Evolutionary conservation across 2,329 filamentous ascomycete genomes (phyloP).

Genomic region (Penicillium sp.): DNA sequence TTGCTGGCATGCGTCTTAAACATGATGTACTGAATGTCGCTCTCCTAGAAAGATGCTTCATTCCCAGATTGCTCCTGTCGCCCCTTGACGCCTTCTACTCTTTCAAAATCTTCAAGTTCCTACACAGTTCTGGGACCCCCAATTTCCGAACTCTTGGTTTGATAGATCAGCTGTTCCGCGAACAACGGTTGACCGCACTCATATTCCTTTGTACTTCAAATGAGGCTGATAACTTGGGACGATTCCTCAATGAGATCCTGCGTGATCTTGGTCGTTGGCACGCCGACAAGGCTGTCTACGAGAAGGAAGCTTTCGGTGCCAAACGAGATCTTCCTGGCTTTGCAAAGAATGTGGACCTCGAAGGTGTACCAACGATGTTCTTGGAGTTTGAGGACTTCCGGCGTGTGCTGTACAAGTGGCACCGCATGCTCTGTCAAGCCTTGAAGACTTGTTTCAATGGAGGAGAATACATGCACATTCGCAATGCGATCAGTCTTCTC

Average conservation of each 20-base stretch:
- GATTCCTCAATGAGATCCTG: slow-evolving; percentile 81
- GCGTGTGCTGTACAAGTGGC: slow-evolving; percentile 85
- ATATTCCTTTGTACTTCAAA: slow-evolving; percentile 88
- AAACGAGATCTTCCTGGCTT: slow-evolving; percentile 74
- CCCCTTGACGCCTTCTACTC: slow-evolving; percentile 86
- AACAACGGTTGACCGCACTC: slow-evolving; percentile 75
- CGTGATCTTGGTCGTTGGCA: slow-evolving; percentile 85
- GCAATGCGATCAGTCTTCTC: slow-evolving; percentile 88
- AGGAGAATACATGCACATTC: slow-evolving; percentile 95
- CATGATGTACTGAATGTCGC: slow-evolving; percentile 69
- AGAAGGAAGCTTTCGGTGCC: slow-evolving; percentile 74
- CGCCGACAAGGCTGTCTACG: slow-evolving; percentile 70
- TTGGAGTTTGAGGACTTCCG: slow-evolving; percentile 86
- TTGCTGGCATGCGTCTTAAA: slow-evolving; percentile 65
- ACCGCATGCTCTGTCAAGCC: slow-evolving; percentile 75
- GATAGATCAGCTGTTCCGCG: slow-evolving; percentile 79
- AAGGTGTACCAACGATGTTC: slow-evolving; percentile 69
- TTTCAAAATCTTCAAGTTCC: slow-evolving; percentile 80
- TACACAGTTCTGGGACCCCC: slow-evolving; percentile 80
- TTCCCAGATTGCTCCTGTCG: slow-evolving; percentile 84
- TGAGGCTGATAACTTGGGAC: slow-evolving; percentile 90
- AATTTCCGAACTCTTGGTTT: slow-evolving; percentile 85
- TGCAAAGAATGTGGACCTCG: slow-evolving; percentile 68
- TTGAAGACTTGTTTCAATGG: slow-evolving; percentile 79
- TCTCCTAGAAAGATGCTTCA: slow-evolving; percentile 84